A percentile compares a stretch with the other conserved stretches of the same genome.
These are phyloP conservation scores for Clathrus columnatus DNA, from an alignment of 768 basidiomycete species.

Conservation along the genomic window DNA sequence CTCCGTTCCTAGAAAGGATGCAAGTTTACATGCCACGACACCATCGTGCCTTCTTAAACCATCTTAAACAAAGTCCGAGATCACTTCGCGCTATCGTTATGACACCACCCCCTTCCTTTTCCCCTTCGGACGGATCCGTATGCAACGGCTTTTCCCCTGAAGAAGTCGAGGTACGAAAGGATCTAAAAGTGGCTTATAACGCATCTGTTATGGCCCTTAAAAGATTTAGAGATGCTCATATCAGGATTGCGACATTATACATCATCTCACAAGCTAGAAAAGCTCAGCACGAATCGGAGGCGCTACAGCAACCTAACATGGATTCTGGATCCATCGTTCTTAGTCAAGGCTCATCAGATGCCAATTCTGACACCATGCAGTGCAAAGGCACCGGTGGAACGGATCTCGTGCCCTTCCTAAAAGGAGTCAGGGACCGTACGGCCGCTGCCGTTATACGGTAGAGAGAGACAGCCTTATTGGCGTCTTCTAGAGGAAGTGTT, in stretches of 20 bases:
- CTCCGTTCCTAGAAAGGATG: constrained; percentile 62
- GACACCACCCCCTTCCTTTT: not conserved
- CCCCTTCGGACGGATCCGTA: constrained; percentile 13
- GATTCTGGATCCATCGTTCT: too few species aligned
- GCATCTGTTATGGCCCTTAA: constrained; percentile 55
- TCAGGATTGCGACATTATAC: constrained; percentile 65
- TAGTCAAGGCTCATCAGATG: not conserved
- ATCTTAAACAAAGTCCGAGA: constrained; percentile 51
- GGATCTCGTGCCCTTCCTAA: constrained; percentile 66
- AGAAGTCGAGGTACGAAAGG: constrained; percentile 10
- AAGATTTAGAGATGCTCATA: constrained; percentile 66
- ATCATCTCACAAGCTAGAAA: constrained; percentile 62
- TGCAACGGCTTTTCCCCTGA: not conserved
- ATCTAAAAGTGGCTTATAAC: constrained; percentile 52
- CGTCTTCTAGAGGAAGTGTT: too few species aligned
- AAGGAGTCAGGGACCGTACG: constrained; percentile 62
- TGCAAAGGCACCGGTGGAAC: constrained; percentile 76
- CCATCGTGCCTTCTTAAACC: constrained; percentile 68
- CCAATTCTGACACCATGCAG: constrained; percentile 18
- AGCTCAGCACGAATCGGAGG: constrained; percentile 10
- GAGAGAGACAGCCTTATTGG: not conserved
- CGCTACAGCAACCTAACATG: not conserved
- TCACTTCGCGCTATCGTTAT: constrained; percentile 51
- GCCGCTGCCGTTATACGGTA: constrained; percentile 29
- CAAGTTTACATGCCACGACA: constrained; percentile 75